Base-by-base conservation (phyloP, 169 alveolate genomes). In the Eimeria maxima region DNA sequence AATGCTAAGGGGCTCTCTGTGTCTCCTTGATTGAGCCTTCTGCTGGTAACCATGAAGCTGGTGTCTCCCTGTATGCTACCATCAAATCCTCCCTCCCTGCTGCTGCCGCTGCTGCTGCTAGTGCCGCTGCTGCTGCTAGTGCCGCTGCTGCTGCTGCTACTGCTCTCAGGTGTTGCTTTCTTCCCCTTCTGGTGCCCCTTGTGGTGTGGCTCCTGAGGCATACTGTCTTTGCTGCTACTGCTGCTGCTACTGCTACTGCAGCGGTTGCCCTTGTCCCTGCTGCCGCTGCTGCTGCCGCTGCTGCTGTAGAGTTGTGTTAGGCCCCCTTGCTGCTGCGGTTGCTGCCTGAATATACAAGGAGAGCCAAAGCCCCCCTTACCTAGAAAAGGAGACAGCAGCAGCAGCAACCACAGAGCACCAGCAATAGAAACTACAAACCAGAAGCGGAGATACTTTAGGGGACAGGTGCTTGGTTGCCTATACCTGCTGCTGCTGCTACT, bases 211-310 rank as follows among this genome's bases (percentile, higher is more conserved):
- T 50, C 57, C 5, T 11, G 57, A 5, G 5, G 57, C 57, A 50
- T 50, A 11, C 57, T 50, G 57, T 50, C 57, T 50, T 11, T 50
- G 57, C 57, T 50, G 57, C 57, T 50, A 11, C 57, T 50, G 57
- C 57, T 50, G 57, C 57, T 50, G 57, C 57, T 50, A 11, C 57
- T 50, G 57, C 57, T 69, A 8, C 22, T 13, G 45, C 22, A 7
- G 80, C 80, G 27, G 80, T 20, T 10, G 80, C 18, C 18, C 16
- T 6, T 27, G 80, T 47, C 27, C 47, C 80, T 69, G 80, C 80
- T 69, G 80, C 80, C 27, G 80, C 80, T 69, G 80, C 80, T 69
- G 80, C 44, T 69, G 80, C 80, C 27, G 80, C 45, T 69, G 80
- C 45, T 69, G 80, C 45, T 69, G 80, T 69, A 69, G 80, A 69